Evolutionary conservation across 495 filamentous ascomycete genomes (phyloP), one percentile per base, ranked within the genome.

Genomic region (Annulohypoxylon nitens): DNA sequence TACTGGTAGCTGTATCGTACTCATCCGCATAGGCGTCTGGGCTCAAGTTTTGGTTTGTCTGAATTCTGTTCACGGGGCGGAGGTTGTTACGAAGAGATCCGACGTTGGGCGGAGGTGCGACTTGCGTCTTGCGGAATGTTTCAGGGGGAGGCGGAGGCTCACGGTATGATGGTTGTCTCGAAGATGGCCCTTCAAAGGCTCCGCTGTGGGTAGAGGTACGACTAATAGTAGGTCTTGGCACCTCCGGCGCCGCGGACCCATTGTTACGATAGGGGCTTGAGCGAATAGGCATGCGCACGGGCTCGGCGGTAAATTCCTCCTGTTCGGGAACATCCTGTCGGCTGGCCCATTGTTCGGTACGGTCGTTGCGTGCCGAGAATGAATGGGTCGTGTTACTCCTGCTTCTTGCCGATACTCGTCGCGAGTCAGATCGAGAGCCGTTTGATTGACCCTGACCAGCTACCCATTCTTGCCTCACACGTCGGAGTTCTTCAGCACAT

Each of bases 401-500:
- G 71, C 80, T 81, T 63, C 85, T 78, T 20, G 69, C 78, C 7
- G 77, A 80, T 39, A 80, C 78, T 30, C 76, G 75, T 16, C 74
- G 67, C 20, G 64, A 63, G 16, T 36, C 10, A n/a, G 66, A 25
- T 34, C 72, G 73, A n/a, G 73, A 64, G 68, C 61, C 73, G 64
- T 18, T 75, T 65, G 70, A 67, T 64, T 70, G 78, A 61, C 74
- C 73, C 67, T 70, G 61, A 20, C 68, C 74, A 20, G 74, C 73
- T 10, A 66, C 59, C 86, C 85, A 88, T 69, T 84, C 82, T 70
- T 84, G 79, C 58, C 84, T 85, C 66, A 83, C 78, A 7, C 85
- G 82, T 0, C 86, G 77, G 57, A 89, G 84, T 72, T 89, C 87
- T 18, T 98, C 95, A 18, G 93, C 88, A 77, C 93, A 97, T 26